phyloP scores from a whole-genome alignment of 352 stramenopile species.

The Pythium rhizo-oryzae region DNA sequence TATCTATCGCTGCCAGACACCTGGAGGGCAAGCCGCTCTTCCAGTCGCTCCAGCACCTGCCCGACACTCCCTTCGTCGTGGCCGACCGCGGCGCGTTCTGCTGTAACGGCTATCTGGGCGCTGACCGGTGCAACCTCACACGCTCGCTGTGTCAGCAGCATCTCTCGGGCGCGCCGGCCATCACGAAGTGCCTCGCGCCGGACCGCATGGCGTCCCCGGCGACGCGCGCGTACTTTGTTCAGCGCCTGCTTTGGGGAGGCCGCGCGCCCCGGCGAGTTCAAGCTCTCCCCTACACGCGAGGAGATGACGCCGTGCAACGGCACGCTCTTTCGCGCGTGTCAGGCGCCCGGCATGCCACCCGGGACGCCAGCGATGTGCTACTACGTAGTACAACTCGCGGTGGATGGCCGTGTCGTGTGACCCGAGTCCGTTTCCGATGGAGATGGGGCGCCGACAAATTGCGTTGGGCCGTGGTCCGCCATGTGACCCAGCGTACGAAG shows the following conservation, averaged over 20 bases:
- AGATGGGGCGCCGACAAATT: slow-evolving; percentile 15
- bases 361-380: slow-evolving; percentile 15
- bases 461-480: not conserved
- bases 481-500: slow-evolving; percentile 2
- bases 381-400: slow-evolving; percentile 23
- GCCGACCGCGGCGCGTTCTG: slow-evolving; percentile 12
- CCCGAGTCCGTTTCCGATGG: slow-evolving; percentile 10
- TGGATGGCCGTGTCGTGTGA: slow-evolving; percentile 19
- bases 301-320: slow-evolving; percentile 42
- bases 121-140: slow-evolving; percentile 32
- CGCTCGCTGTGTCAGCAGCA: slow-evolving; percentile 18
- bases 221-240: slow-evolving; percentile 6
- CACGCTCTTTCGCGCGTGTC: slow-evolving; percentile 42
- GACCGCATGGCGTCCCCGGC: not conserved
- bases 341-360: not conserved
- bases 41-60: too few relatives aligned
- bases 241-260: not conserved
- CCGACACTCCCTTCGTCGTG: slow-evolving; percentile 5
- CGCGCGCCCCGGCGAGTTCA: not conserved
- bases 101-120: slow-evolving; percentile 38
- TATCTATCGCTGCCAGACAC: too few relatives aligned
- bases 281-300: not conserved
- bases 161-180: not conserved
- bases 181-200: slow-evolving; percentile 4
- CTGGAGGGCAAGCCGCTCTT: too few relatives aligned